phyloP scores from a whole-genome alignment of 306 rosid genomes.

The Crataegus laevigata region DNA sequence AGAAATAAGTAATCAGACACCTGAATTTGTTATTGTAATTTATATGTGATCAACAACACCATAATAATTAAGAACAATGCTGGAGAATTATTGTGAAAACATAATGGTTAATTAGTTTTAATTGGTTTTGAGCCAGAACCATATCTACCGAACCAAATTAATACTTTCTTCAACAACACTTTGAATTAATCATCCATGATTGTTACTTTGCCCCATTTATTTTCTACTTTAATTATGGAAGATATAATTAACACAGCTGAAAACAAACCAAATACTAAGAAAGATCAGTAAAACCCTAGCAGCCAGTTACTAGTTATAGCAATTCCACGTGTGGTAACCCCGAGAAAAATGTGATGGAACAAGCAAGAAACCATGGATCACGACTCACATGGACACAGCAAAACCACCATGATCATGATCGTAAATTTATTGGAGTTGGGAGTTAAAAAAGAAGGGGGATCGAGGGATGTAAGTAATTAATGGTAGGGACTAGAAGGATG shows the following conservation, averaged over 20 bases:
- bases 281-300: neutral
- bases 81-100: neutral
- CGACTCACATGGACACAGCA: neutral
- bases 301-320: neutral
- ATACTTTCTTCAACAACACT: neutral
- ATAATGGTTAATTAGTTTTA: neutral
- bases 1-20: neutral
- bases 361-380: constrained; percentile 32
- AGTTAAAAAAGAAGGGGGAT: neutral
- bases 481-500: constrained; percentile 38
- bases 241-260: constrained; percentile 25
- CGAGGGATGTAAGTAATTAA: constrained; percentile 22
- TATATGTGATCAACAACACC: neutral
- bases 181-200: neutral
- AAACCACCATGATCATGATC: constrained; percentile 15
- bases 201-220: too few relatives aligned
- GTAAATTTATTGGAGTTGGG: constrained; percentile 31
- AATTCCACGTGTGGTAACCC: constrained; percentile 1
- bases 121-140: neutral
- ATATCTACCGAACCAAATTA: constrained; percentile 1
- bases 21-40: neutral
- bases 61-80: neutral
- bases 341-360: neutral
- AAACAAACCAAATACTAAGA: neutral
- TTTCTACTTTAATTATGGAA: constrained; percentile 20